Percentiles rank a stretch among this genome's conserved stretches.
These are phyloP conservation scores for Trypanosoma theileri DNA, from an alignment of 208 protist genomes.

Conservation along the genomic window DNA sequence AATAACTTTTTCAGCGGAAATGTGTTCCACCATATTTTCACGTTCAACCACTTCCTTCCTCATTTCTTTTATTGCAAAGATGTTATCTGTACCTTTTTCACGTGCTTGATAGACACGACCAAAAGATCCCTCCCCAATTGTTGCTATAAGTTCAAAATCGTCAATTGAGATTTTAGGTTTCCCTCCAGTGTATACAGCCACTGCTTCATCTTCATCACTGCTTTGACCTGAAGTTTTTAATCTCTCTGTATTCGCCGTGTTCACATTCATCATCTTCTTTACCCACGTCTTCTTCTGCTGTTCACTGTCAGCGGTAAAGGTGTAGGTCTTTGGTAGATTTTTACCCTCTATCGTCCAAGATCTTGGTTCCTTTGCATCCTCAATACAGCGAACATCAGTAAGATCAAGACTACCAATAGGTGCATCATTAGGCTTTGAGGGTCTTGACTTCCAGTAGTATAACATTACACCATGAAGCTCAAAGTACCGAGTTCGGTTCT, in stretches of 20 bases:
- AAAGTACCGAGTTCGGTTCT: slow-evolving; percentile 60
- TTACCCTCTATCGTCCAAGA: slow-evolving; percentile 39
- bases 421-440: slow-evolving; percentile 28
- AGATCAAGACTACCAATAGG: slow-evolving; percentile 56
- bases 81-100: slow-evolving; percentile 80
- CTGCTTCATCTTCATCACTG: slow-evolving; percentile 41
- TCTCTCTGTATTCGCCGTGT: slow-evolving; percentile 22
- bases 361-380: slow-evolving; percentile 28
- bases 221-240: slow-evolving; percentile 23
- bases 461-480: slow-evolving; percentile 62
- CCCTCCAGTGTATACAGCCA: slow-evolving; percentile 29
- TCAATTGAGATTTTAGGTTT: slow-evolving; percentile 67
- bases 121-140: slow-evolving; percentile 92
- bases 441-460: slow-evolving; percentile 65
- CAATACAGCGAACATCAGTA: slow-evolving; percentile 31
- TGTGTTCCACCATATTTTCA: slow-evolving; percentile 70
- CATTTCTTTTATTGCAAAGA: slow-evolving; percentile 94
- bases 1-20: slow-evolving; percentile 88
- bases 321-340: slow-evolving; percentile 35
- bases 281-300: slow-evolving; percentile 38
- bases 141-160: slow-evolving; percentile 86
- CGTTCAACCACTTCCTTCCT: slow-evolving; percentile 64
- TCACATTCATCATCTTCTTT: slow-evolving; percentile 27
- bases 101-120: slow-evolving; percentile 90
- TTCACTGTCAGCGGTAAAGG: slow-evolving; percentile 31